Evolutionary conservation across 306 rosid species (phyloP).

Genomic region (Cicer arietinum): DNA sequence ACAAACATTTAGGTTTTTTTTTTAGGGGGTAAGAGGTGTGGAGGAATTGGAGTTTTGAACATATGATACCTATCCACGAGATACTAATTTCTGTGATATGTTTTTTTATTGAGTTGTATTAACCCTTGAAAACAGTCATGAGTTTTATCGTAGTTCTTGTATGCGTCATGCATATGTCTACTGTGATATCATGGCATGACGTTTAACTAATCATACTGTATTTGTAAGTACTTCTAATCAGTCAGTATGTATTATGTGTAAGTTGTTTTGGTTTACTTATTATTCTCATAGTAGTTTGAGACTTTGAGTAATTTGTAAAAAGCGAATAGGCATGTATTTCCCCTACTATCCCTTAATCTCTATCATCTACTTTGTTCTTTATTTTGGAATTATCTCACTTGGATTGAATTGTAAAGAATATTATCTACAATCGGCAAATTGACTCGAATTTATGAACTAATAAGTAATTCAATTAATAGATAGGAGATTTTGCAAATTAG

Average conservation of each 20-base stretch:
- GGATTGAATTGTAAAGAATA: constrained; percentile 24
- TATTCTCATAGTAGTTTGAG: constrained; percentile 20
- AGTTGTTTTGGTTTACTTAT: constrained; percentile 6
- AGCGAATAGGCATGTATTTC: neutral
- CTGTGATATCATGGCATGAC: constrained; percentile 9
- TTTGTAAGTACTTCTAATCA: constrained; percentile 4
- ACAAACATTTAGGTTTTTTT: constrained; percentile 3
- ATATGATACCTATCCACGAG: constrained; percentile 26
- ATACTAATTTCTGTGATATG: constrained; percentile 19
- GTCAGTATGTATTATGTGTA: neutral
- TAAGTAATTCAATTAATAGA: constrained; percentile 24
- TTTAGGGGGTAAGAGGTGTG: neutral
- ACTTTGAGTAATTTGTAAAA: constrained; percentile 15
- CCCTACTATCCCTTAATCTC: constrained; percentile 1
- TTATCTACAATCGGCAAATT: constrained; percentile 19
- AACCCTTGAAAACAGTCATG: constrained; percentile 28
- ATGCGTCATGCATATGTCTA: neutral
- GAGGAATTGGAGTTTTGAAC: neutral
- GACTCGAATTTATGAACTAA: constrained; percentile 34
- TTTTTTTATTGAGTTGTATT: constrained; percentile 18
- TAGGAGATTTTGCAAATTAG: constrained; percentile 26
- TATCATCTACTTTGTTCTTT: constrained; percentile 7
- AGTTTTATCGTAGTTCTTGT: constrained; percentile 11
- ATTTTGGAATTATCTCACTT: constrained; percentile 13
- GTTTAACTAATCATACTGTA: neutral